Base-by-base conservation (phyloP, 2,329 filamentous ascomycete genomes). In the Fusarium setosum region DNA sequence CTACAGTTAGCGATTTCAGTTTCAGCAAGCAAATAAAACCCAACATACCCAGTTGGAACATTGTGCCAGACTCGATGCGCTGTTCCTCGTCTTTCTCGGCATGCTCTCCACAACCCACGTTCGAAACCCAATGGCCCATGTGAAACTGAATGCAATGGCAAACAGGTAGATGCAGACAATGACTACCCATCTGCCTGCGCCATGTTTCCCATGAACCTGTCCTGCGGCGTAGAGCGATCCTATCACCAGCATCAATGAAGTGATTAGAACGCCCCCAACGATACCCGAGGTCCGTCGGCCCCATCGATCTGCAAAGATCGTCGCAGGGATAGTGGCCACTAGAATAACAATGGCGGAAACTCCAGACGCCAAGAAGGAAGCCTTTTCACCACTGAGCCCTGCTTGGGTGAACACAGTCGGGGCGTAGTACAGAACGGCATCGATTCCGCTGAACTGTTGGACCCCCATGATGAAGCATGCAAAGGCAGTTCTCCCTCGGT, bases 401-500 rank as follows among this genome's bases (percentile, higher is more conserved):
- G 88, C 86, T 56, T 88, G 85, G 18, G 82, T 77, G 65, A 90
- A 90, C 0, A 90, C 75, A 1, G 85, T 77, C 0, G 88, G 88
- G 0, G 87, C 86, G 56, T 90, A 90, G 62, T 87, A 88, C 3
- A 89, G 76, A 0, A 90, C 82, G 1, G 86, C 87, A 34, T 90
- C 87, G 35, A 90, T 89, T 0, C 88, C 87, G 17, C 79, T 83
- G 11, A 89, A 78, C 45, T 90, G 88, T 58, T 88, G 84, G 76
- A 88, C 84, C 1, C 77, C 83, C 78, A 90, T 82, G 20, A 90
- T 74, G 57, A 89, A 89, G 7, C 85, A 81, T 1, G 82, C 87
- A 17, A 89, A 81, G 0, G 79, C 71, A 1, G 84, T 86, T 3
- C 83, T 79, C 2, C 73, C 72, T 2, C 84, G 77, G 9, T 81